A percentile compares a stretch with the other conserved stretches of the same genome.
phyloP scores from a whole-genome alignment of 2,329 filamentous ascomycete genomes.

The Paracamarosporium sp. region DNA sequence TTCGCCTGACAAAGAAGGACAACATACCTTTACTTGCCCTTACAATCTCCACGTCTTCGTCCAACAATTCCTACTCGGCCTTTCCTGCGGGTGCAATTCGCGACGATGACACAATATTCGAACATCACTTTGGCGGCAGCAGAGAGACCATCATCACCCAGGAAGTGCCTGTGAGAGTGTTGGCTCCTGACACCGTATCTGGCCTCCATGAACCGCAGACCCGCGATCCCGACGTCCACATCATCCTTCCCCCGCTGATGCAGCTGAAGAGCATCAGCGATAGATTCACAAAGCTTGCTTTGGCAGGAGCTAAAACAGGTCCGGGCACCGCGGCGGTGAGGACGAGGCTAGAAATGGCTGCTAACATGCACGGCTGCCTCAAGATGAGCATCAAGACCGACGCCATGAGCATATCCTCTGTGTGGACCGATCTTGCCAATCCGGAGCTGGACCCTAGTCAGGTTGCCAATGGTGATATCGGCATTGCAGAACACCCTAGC shows the following conservation, averaged over 20 bases:
- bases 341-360: slow-evolving; percentile 79
- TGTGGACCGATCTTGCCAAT: slow-evolving; percentile 86
- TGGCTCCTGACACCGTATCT: slow-evolving; percentile 83
- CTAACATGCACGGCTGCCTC: slow-evolving; percentile 92
- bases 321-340: slow-evolving; percentile 32
- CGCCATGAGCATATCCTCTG: slow-evolving; percentile 80
- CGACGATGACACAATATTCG: slow-evolving; percentile 33
- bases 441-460: slow-evolving; percentile 83
- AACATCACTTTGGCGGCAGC: slow-evolving; percentile 58
- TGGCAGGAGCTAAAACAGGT: slow-evolving; percentile 45
- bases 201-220: slow-evolving; percentile 92
- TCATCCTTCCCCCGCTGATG: slow-evolving; percentile 83
- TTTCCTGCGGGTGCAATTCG: slow-evolving; percentile 36
- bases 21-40: slow-evolving; percentile 85
- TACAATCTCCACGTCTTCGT: slow-evolving; percentile 80
- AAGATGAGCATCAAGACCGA: slow-evolving; percentile 83
- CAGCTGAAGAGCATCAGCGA: slow-evolving; percentile 95
- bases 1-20: slow-evolving; percentile 93
- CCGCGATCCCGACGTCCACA: slow-evolving; percentile 91
- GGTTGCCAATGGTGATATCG: slow-evolving; percentile 69
- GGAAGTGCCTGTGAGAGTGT: slow-evolving; percentile 91
- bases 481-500: slow-evolving; percentile 79
- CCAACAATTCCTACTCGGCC: slow-evolving; percentile 54
- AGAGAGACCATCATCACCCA: slow-evolving; percentile 93
- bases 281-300: slow-evolving; percentile 84